Evolutionary conservation across 768 basidiomycete species (phyloP).

Genomic region (Leccinum pellstonianum): DNA sequence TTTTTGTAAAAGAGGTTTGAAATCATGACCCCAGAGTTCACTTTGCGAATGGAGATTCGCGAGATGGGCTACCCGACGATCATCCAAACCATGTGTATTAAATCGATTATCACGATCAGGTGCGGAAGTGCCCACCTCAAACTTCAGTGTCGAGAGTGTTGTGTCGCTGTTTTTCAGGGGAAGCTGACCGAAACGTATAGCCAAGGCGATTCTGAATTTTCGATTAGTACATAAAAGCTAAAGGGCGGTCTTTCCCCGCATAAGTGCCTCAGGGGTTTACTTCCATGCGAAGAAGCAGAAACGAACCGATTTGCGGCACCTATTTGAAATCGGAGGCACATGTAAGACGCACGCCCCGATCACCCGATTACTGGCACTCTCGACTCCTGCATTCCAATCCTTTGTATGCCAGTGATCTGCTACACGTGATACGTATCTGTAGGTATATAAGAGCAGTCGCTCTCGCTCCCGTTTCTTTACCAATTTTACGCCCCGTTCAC

Average conservation of each 20-base stretch:
- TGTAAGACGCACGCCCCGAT: too few relatives aligned
- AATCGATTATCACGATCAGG: neutral
- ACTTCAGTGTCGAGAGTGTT: neutral
- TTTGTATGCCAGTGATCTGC: too few relatives aligned
- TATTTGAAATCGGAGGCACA: neutral
- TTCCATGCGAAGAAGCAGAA: neutral
- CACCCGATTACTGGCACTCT: too few relatives aligned
- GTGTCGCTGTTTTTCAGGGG: neutral
- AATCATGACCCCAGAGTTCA: neutral
- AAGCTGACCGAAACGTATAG: neutral
- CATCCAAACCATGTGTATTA: neutral
- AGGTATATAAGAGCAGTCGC: too few relatives aligned
- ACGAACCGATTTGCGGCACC: neutral
- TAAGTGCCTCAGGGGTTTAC: neutral
- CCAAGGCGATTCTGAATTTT: neutral
- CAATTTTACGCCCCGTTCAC: too few relatives aligned
- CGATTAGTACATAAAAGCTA: neutral
- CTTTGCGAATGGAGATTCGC: neutral
- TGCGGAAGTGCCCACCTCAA: neutral
- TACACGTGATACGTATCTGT: too few relatives aligned
- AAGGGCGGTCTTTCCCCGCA: neutral
- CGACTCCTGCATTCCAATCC: too few relatives aligned
- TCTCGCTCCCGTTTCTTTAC: too few relatives aligned
- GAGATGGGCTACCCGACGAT: neutral
- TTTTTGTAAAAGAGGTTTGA: neutral